Conservation (phyloP, 768 basidiomycete species). For the Lepiota venenata region DNA sequence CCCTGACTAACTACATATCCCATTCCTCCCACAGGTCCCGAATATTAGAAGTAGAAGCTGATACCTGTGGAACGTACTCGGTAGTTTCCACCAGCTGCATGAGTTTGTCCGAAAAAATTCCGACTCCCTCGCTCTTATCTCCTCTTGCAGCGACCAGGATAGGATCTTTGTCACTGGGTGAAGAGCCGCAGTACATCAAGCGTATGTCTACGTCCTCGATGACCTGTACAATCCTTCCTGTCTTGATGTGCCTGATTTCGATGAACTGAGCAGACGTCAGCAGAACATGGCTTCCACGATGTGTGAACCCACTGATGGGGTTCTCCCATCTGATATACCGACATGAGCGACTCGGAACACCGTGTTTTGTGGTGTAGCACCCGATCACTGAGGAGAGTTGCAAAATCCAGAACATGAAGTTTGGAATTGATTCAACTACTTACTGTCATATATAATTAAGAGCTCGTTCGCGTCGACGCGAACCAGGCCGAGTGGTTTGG, state of each 20-base stretch:
- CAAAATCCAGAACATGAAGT: neutral
- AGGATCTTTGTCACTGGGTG: conserved; percentile 31
- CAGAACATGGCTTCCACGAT: conserved; percentile 60
- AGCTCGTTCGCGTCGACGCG: conserved; percentile 52
- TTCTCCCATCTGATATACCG: conserved; percentile 80
- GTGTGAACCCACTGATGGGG: conserved; percentile 57
- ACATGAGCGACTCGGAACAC: conserved; percentile 55
- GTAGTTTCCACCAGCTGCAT: conserved; percentile 68
- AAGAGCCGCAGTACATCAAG: conserved; percentile 48
- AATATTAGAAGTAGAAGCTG: conserved; percentile 16
- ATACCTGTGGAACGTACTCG: conserved; percentile 42
- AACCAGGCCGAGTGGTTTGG: conserved; percentile 67
- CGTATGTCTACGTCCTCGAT: conserved; percentile 72
- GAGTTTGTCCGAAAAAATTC: conserved; percentile 53
- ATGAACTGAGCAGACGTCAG: conserved; percentile 75
- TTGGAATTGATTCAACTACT: conserved; percentile 19
- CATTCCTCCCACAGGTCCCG: conserved; percentile 67
- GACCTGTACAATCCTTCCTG: conserved; percentile 77
- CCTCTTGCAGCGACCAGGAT: conserved; percentile 67
- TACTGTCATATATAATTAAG: conserved; percentile 74
- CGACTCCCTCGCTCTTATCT: conserved; percentile 49
- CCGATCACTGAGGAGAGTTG: conserved; percentile 52
- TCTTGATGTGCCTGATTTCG: conserved; percentile 64
- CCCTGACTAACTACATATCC: conserved; percentile 46
- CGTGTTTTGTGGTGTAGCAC: conserved; percentile 72